Evolutionary conservation across 257 asterid species (phyloP).

Genomic region (Fraxinus cuspidata): DNA sequence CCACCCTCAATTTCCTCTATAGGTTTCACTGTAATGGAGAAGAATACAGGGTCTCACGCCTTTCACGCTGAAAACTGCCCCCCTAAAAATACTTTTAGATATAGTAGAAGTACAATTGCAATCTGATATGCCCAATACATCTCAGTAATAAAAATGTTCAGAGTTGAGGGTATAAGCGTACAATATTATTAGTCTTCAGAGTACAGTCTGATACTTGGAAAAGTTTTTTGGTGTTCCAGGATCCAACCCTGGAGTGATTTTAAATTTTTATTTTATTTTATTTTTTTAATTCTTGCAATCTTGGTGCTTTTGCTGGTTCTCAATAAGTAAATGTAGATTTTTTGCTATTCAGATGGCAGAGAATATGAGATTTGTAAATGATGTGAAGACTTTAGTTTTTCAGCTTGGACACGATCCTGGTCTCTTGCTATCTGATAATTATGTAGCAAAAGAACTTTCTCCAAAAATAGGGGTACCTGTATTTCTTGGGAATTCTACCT

Average conservation of each 20-base stretch:
- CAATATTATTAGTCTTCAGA: background rate
- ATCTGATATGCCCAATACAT: no score
- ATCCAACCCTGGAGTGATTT: background rate
- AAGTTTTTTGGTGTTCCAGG: no score
- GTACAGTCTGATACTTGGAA: no score
- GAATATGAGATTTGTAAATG: slow-evolving; percentile 56
- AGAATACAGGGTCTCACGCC: no score
- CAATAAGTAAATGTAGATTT: slow-evolving; percentile 11
- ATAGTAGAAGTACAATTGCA: background rate
- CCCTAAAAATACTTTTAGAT: no score
- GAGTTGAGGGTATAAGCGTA: background rate
- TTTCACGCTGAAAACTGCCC: no score
- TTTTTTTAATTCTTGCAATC: background rate
- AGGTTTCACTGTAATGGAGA: no score
- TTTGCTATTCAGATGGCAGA: slow-evolving; percentile 50
- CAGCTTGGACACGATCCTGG: slow-evolving; percentile 58
- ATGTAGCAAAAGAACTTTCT: slow-evolving; percentile 34
- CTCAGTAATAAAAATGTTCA: background rate
- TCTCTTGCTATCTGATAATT: slow-evolving; percentile 39
- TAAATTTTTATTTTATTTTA: background rate
- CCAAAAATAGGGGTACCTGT: slow-evolving; percentile 32
- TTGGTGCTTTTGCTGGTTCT: slow-evolving; percentile 7
- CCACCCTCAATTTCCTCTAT: no score
- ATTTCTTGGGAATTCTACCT: slow-evolving; percentile 30
- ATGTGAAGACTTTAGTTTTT: slow-evolving; percentile 46